Evolutionary conservation across 805 yeast species (phyloP).

Genomic region (Kazachstania psychrophila): DNA sequence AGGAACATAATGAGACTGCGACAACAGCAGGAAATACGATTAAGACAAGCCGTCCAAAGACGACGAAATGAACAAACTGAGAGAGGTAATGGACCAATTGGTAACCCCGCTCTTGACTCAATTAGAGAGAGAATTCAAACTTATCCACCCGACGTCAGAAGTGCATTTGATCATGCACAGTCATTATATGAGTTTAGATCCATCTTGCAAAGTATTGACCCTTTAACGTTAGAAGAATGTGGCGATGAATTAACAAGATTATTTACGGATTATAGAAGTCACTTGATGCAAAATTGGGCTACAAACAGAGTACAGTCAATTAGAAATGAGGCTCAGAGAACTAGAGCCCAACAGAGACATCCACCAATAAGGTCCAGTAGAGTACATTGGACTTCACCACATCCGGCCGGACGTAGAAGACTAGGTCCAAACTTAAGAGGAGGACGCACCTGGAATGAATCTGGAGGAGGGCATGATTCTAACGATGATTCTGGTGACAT

Average conservation of each 20-base stretch:
- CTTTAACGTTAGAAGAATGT: conserved; percentile 16
- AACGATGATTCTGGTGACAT: background rate
- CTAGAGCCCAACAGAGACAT: no score
- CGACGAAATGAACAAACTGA: conserved; percentile 1
- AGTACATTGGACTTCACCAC: no score
- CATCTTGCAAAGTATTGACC: conserved; percentile 15
- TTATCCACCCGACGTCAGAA: conserved; percentile 17
- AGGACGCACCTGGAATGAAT: no score
- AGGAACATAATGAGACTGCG: conserved; percentile 7
- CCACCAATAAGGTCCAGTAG: no score
- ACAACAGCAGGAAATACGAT: conserved; percentile 3
- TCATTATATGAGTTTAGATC: conserved; percentile 18
- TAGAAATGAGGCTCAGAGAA: background rate
- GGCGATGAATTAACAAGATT: conserved; percentile 15
- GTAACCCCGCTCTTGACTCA: conserved; percentile 9
- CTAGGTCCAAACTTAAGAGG: no score
- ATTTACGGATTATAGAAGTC: conserved; percentile 15
- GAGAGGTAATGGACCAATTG: background rate
- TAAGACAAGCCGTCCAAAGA: background rate
- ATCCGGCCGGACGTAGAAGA: no score
- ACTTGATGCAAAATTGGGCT: conserved; percentile 14
- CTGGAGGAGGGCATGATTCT: background rate
- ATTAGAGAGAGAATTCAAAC: conserved; percentile 12
- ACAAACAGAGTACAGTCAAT: conserved; percentile 6
- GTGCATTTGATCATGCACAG: conserved; percentile 21